Evolutionary conservation across 768 basidiomycete genomes (phyloP).

Genomic region (Candolleomyces eurysporus): DNA sequence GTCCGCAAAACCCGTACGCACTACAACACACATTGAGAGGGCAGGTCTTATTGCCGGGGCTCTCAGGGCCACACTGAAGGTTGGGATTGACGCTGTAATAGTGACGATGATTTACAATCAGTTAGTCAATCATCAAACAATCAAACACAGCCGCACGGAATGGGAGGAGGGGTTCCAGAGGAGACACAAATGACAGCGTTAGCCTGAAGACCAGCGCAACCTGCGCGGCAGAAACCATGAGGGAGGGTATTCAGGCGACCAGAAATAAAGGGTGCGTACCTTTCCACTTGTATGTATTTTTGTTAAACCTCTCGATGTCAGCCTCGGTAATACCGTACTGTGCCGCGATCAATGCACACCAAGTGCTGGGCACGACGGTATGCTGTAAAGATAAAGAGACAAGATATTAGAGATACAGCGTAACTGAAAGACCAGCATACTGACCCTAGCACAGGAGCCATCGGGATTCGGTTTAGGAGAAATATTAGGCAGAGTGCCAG

Average conservation of each 20-base stretch:
- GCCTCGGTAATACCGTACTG: constrained; percentile 17
- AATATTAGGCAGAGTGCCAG: background rate
- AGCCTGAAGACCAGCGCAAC: constrained; percentile 16
- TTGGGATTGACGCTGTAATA: constrained; percentile 10
- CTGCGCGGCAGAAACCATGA: constrained; percentile 5
- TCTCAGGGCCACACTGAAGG: constrained; percentile 22
- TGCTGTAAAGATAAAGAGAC: constrained; percentile 6
- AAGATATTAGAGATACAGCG: background rate
- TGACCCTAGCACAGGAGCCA: background rate
- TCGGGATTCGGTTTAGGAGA: background rate
- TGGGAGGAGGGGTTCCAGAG: constrained; percentile 18
- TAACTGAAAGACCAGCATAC: background rate
- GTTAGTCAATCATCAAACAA: background rate
- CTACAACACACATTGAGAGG: constrained; percentile 24
- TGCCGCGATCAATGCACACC: constrained; percentile 12
- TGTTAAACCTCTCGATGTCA: constrained; percentile 18
- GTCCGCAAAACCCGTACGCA: constrained; percentile 22
- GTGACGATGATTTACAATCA: background rate
- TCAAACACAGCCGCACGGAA: constrained; percentile 11
- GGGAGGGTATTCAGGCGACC: background rate
- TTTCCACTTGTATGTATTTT: constrained; percentile 18
- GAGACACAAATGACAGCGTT: constrained; percentile 20
- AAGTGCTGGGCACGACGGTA: constrained; percentile 10
- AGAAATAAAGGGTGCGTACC: constrained; percentile 3
- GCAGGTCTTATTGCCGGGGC: constrained; percentile 16